Percentiles rank a stretch among this genome's conserved stretches.
These are phyloP conservation scores for Fusarium graminum DNA, from an alignment of 2,329 filamentous ascomycete species.

Conservation along the genomic window DNA sequence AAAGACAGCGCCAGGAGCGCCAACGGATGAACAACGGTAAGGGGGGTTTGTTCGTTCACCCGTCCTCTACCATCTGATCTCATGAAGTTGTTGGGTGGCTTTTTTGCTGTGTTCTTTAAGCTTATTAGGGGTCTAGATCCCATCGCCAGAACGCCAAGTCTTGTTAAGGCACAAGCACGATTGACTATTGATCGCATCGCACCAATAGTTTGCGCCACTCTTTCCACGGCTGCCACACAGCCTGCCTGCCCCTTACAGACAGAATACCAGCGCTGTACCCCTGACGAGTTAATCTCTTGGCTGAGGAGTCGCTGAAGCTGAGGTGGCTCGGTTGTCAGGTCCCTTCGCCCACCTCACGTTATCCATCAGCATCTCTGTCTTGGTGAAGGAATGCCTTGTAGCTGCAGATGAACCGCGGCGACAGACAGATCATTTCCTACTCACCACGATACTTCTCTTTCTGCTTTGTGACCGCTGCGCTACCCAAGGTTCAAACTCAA, in stretches of 20 bases:
- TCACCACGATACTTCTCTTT: not conserved
- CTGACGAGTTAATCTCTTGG: slow-evolving; percentile 23
- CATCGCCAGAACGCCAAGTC: slow-evolving; percentile 21
- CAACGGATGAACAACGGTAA: not conserved
- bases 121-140: slow-evolving; percentile 15
- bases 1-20: slow-evolving; percentile 11
- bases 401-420: too few species aligned
- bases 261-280: slow-evolving; percentile 4
- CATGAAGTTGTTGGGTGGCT: not conserved
- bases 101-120: slow-evolving; percentile 17
- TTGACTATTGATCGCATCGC: not conserved
- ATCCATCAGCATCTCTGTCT: not conserved
- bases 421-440: not conserved
- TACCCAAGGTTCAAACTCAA: not conserved
- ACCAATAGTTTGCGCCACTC: slow-evolving; percentile 16
- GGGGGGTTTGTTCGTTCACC: not conserved
- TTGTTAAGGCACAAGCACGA: slow-evolving; percentile 5
- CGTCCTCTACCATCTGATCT: not conserved
- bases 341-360: not conserved
- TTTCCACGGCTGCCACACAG: not conserved
- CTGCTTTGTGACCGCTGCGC: not conserved
- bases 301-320: slow-evolving; percentile 2
- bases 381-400: not conserved
- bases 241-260: slow-evolving; percentile 22
- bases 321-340: slow-evolving; percentile 4